Conservation (phyloP, 2,329 filamentous ascomycete genomes). For the Claviceps sorghi region DNA sequence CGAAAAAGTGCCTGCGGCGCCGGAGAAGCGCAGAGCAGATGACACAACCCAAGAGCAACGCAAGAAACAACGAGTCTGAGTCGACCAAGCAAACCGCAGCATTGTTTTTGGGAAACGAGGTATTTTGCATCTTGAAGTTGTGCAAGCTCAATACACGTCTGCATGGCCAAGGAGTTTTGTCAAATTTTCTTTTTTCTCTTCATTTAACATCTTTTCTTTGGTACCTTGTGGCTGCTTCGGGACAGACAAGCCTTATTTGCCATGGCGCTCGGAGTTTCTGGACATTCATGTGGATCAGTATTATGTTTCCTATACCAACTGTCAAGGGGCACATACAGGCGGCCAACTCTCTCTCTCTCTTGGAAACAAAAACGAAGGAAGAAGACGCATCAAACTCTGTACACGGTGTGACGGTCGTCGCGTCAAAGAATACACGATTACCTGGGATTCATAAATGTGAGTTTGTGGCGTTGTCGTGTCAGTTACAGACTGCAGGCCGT, state of each 20-base stretch:
- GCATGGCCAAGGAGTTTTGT: constrained; percentile 4
- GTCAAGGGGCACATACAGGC: neutral
- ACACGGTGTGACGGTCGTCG: neutral
- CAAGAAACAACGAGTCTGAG: constrained; percentile 20
- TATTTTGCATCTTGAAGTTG: neutral
- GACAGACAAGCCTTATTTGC: neutral
- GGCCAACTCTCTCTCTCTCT: neutral
- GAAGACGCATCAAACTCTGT: neutral
- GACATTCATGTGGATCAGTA: neutral
- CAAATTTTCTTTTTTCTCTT: neutral
- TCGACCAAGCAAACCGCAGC: neutral
- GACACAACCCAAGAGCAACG: constrained; percentile 8
- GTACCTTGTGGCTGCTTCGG: neutral
- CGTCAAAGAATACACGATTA: neutral
- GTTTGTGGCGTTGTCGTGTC: too few relatives aligned
- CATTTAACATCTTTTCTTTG: neutral
- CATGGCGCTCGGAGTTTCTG: neutral
- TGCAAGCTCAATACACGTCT: neutral
- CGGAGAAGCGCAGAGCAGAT: constrained; percentile 10
- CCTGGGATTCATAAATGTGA: neutral
- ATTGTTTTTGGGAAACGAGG: neutral
- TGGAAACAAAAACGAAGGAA: neutral
- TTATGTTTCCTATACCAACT: neutral
- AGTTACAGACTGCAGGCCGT: too few relatives aligned
- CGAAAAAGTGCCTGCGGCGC: constrained; percentile 12